phyloP scores from a whole-genome alignment of 192 early-diverging fungal species.

The Coemansia erecta region DNA sequence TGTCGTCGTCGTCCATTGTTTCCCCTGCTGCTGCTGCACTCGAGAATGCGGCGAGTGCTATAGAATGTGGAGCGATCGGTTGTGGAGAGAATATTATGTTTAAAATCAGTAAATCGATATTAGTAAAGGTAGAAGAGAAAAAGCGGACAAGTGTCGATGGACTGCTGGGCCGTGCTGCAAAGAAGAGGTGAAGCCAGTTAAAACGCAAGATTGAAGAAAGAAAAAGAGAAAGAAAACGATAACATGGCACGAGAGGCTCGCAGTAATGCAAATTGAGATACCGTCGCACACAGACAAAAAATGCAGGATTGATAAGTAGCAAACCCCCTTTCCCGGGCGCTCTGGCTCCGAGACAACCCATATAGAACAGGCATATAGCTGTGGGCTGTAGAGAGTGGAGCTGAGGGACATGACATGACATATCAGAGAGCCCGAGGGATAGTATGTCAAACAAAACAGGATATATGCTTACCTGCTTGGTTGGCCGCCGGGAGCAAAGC shows the following conservation, averaged over 20 bases:
- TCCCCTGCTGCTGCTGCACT: conserved; percentile 16
- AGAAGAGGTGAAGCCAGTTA: neutral
- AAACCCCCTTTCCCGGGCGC: no score
- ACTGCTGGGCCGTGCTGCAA: no score
- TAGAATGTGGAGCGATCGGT: neutral
- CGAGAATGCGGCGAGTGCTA: conserved; percentile 21
- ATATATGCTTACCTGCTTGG: conserved; percentile 24
- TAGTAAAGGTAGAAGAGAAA: neutral
- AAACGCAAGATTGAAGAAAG: neutral
- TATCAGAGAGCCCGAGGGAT: no score
- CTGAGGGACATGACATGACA: no score
- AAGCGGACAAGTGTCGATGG: neutral
- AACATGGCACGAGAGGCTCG: neutral
- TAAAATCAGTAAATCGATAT: neutral
- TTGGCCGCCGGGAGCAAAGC: conserved; percentile 9
- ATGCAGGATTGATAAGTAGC: no score
- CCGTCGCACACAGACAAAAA: no score
- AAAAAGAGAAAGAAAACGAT: neutral
- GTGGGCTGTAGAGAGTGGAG: no score
- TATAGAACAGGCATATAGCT: no score
- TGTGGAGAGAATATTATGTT: neutral
- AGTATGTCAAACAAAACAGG: neutral
- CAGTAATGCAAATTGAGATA: no score
- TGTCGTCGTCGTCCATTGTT: conserved; percentile 47
- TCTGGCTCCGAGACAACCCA: no score